Evolutionary conservation across 1,139 yeast species (phyloP), one percentile per base, ranked within the genome.

Genomic region (Candida dubliniensis): DNA sequence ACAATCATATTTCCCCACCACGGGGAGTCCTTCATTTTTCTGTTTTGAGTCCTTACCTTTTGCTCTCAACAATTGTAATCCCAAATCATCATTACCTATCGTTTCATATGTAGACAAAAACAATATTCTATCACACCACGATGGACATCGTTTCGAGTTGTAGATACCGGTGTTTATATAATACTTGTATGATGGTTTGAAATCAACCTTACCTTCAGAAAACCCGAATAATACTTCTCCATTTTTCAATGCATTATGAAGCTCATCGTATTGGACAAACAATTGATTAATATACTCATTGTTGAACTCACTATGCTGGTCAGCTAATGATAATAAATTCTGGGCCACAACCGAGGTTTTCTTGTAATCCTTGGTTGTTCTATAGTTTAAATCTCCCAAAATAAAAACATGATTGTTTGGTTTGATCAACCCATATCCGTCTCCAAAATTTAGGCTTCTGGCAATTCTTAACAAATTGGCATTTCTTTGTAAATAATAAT

Each of bases 111-210:
- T 70, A 0, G 73, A 61, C 47, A 79, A 77, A 55, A 69, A 87
- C 37, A 90, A 59, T 3, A 90, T 79, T 42, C 97, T 67, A 59
- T 90, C 97, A 61, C 96, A 89, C 96, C 96, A 90, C 3, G 96
- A 84, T 0, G 96, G 95, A 2, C 72, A 69, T 46, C 96, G 66
- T 51, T 81, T 83, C 4, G 62, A 42, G 50, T 80, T 77, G 60
- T 78, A 86, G n/a, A 67, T 66, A 7, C 72, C 71, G 0, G 80
- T 73, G 14, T 79, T 77, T 3, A 73, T 49, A 41, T 64, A 61
- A 58, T 70, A 87, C 63, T 90, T 90, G 67, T 85, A 90, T 0
- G 95, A 87, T 8, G 96, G 96, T 18, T 70, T 69, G 60, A 90
- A 90, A 0, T 56, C 57, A 11, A 90, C 73, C 13, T 67, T 61